These are phyloP conservation scores for Marchantia paleacea DNA, from an alignment of 225 moss, liverwort and hornwort species.

Conservation along the genomic window DNA sequence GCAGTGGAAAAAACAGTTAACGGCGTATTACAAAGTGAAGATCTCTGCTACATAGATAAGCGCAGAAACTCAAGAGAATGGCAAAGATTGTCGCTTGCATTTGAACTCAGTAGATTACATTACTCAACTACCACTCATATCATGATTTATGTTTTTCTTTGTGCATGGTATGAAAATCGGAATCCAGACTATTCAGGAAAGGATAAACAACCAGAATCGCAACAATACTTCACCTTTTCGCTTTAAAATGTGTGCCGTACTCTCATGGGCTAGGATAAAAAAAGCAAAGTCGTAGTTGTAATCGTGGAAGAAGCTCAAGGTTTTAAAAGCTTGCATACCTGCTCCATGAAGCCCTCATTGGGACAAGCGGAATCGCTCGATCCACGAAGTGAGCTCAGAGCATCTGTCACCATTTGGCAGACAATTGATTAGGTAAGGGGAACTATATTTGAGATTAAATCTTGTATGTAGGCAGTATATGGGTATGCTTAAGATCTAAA, in stretches of 20 bases:
- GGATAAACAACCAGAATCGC: not conserved
- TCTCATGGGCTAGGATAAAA: not conserved
- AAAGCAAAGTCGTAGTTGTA: not conserved
- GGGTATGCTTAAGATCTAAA: too few relatives aligned
- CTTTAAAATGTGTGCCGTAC: not conserved
- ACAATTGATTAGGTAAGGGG: not conserved
- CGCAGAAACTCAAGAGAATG: too few relatives aligned
- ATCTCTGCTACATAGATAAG: too few relatives aligned
- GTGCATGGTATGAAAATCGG: too few relatives aligned
- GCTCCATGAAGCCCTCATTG: conserved; percentile 86
- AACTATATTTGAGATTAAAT: too few relatives aligned
- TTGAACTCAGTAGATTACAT: too few relatives aligned
- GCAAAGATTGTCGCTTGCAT: not conserved
- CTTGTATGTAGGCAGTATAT: too few relatives aligned
- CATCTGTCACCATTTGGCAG: conserved; percentile 42
- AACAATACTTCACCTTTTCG: not conserved
- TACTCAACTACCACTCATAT: too few relatives aligned
- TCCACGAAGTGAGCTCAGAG: conserved; percentile 61
- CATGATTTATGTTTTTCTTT: too few relatives aligned
- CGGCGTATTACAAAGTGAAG: not conserved
- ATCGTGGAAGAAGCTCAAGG: not conserved
- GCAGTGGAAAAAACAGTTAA: not conserved
- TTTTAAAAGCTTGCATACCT: conserved; percentile 42
- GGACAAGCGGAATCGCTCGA: conserved; percentile 70
- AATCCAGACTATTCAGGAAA: too few relatives aligned